Base-by-base conservation (phyloP, 148 eudicot genomes). In the Drosera capensis region DNA sequence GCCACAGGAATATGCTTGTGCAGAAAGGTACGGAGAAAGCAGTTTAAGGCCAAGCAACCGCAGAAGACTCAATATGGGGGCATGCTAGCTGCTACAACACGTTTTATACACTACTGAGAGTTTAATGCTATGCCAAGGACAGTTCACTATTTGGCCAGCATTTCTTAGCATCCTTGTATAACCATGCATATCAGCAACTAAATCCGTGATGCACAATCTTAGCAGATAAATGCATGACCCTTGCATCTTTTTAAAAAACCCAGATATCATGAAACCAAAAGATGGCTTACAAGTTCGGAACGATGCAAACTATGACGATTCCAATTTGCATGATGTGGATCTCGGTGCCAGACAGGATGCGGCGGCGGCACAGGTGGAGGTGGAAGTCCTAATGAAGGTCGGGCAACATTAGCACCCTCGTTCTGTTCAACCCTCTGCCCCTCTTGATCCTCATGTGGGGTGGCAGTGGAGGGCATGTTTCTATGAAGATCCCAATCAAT, bases 351-450 rank as follows among this genome's bases (percentile, higher is more conserved):
- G 38, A 73, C 64, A 23, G 95, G 99, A 64, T 80, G 99, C 7
- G 99, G 88, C 2, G 99, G 95, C 13, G 99, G 88, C 62, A 73
- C 86, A 23, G 95, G 95, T 45, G 99, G 95, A 63, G 93, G 64
- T 57, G 93, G 84, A 55, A 65, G 72, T 25, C 72, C 83, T 47
- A 55, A 48, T 30, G 88, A 54, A 47, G 79, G 79, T 57, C 93
- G 66, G 46, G 70, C 59, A 51, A 66, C 30, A 45, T 65, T 60
- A 60, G 54, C 76, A 43, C 54, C 64, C 56, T 67, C 74, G 55
- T 59, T 85, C 52, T 61, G 82, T 42, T 71, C 88, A 54, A 48
- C 69, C 50, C 62, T 64, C 46, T 77, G 80, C 47, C 63, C 65
- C 24, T 71, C 88, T 54, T 68, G 80, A 52, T 67, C 75, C 56